Base-by-base conservation (phyloP, 2,329 filamentous ascomycete genomes). In the Capronia americana region DNA sequence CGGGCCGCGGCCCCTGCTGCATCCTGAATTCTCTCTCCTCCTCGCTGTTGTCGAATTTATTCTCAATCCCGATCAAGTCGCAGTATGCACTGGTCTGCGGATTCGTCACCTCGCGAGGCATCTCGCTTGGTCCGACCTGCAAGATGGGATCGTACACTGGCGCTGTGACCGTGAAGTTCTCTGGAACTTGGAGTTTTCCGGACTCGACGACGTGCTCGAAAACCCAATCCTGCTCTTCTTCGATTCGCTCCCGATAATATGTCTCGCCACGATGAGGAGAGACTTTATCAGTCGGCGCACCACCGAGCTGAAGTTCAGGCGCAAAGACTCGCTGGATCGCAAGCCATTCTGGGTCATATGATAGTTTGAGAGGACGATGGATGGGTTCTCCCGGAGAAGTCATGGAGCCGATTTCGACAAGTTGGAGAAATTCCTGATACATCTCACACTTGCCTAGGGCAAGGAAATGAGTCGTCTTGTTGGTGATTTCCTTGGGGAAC, bases 281-380 rank as follows among this genome's bases (percentile, higher is more conserved):
- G 0, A 85, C 78, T 46, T 79, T 77, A 1, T 85, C 83, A 7
- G 79, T 75, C 4, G 82, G 82, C 69, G 90, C 83, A 65, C 90
- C 89, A 53, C 92, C 91, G 44, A 94, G 80, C 1, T 81, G 78
- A 1, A 95, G 82, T 48, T 87, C 83, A 2, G 82, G 73, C 48
- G 91, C 87, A 74, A 98, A 96, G 7, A 88, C 90, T 50, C 94
- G 90, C 12, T 90, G 93, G 70, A 99, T 97, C 50, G 95, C 91
- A 7, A 99, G 88, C 94, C 94, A 99, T 80, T 99, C 95, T 11
- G 89, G 87, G 77, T 99, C 95, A 76, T 99, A 98, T 56, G 88
- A 82, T 0, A 97, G 83, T 11, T 80, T 82, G 71, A 87, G 85
- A 0, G 88, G 87, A 1, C 81, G 78, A 17, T 80, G 8, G 28